phyloP scores from a whole-genome alignment of 2,329 filamentous ascomycete genomes.

The Exophiala aquamarina region DNA sequence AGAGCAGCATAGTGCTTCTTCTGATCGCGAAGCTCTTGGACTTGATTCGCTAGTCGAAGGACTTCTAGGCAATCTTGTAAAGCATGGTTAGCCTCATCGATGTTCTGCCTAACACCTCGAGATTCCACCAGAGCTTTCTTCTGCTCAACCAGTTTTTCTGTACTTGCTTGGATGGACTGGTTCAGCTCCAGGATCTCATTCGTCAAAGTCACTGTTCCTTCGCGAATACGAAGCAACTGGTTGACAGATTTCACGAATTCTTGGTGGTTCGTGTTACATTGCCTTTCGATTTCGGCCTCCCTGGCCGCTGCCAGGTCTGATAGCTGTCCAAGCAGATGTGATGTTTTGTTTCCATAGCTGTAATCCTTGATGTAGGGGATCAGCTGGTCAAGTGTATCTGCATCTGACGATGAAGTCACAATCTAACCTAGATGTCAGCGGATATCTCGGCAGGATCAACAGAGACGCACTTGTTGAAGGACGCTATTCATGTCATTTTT shows the following conservation, averaged over 20 bases:
- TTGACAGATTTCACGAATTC: constrained; percentile 94
- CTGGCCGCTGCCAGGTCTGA: constrained; percentile 80
- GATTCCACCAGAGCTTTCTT: constrained; percentile 94
- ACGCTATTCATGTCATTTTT: constrained; percentile 40
- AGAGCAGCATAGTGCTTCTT: constrained; percentile 96
- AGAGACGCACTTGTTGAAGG: constrained; percentile 38
- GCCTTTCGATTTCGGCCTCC: constrained; percentile 87
- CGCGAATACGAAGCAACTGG: constrained; percentile 85
- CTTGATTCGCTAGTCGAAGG: constrained; percentile 86
- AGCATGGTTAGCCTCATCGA: constrained; percentile 86
- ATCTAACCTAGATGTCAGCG: constrained; percentile 58
- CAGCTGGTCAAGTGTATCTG: constrained; percentile 92
- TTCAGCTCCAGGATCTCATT: constrained; percentile 90
- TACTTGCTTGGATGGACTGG: constrained; percentile 91
- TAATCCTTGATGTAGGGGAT: constrained; percentile 94
- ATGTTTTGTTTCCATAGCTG: constrained; percentile 69
- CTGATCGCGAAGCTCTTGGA: constrained; percentile 85
- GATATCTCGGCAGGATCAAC: not conserved
- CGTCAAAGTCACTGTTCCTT: constrained; percentile 85
- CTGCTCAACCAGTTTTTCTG: constrained; percentile 88
- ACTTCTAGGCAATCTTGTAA: constrained; percentile 91
- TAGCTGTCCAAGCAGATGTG: constrained; percentile 73
- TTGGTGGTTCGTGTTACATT: constrained; percentile 94
- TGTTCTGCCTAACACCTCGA: constrained; percentile 87
- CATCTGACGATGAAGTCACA: constrained; percentile 84